Conservation (phyloP, 441 rosid genomes). For the Geranium incanum region DNA sequence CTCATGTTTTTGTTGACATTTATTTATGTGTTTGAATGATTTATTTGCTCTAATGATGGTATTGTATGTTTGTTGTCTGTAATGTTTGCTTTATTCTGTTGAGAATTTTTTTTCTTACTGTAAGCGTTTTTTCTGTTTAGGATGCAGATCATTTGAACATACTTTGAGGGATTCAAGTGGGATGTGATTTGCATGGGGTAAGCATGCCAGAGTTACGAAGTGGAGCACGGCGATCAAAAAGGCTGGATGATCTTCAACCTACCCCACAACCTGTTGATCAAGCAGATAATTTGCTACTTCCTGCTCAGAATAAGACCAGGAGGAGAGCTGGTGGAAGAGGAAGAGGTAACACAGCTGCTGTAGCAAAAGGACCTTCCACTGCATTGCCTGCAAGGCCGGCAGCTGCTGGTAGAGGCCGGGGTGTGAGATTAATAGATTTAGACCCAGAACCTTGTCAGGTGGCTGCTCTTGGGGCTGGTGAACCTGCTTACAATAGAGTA, state of each 20-base stretch:
- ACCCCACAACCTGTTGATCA: conserved; percentile 54
- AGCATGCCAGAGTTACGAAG: conserved; percentile 97
- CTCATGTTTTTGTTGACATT: background rate
- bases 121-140: conserved; percentile 12
- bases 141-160: conserved; percentile 37
- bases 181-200: conserved; percentile 78
- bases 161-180: conserved; percentile 27
- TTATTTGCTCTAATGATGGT: background rate
- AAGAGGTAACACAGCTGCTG: conserved; percentile 77
- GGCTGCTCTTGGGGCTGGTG: conserved; percentile 57
- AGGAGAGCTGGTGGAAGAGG: conserved; percentile 88
- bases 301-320: conserved; percentile 67
- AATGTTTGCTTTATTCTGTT: conserved; percentile 3
- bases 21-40: background rate
- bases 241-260: conserved; percentile 75
- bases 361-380: conserved; percentile 58
- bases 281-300: conserved; percentile 53
- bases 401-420: conserved; percentile 82
- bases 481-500: conserved; percentile 55
- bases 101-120: conserved; percentile 6
- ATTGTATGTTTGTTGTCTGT: conserved; percentile 12
- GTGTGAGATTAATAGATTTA: conserved; percentile 72
- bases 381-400: conserved; percentile 56
- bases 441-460: conserved; percentile 77
- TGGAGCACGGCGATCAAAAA: conserved; percentile 92